Evolutionary conservation across 306 rosid species (phyloP), one percentile per base, ranked within the genome.

Genomic region (Prunus padus): DNA sequence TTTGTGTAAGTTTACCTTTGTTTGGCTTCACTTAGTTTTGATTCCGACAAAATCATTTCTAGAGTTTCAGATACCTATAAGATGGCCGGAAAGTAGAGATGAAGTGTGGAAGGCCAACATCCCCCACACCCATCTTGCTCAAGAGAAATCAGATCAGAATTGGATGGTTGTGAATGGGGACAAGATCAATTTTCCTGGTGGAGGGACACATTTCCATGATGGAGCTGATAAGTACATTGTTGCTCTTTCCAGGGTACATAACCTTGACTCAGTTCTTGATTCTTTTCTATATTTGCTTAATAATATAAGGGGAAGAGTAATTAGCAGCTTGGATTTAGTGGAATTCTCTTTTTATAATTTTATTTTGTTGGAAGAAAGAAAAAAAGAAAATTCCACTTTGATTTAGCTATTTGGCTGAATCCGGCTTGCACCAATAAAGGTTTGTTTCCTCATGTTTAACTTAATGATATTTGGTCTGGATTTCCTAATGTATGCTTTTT

Each of bases 31-130:
- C 40, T 16, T 84, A 4, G 75, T 67, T 78, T 78, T 88, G 82
- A 77, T 82, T 78, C 84, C 49, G 15, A 67, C 57, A 59, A 56
- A 55, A 40, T 70, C 40, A 22, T 75, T 69, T 60, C 31, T 80
- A 82, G 87, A 78, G 65, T 76, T 81, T 88, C 85, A 88, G 92
- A 82, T 88, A 26, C 85, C 89, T 63, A 76, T 88, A 45, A 83
- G 89, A 46, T 88, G 92, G 92, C 92, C 92, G 5, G 82, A 61
- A 13, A 88, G 92, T 74, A 83, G 92, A 77, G 92, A 88, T 40
- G 92, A 85, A 82, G 92, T 88, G 74, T 88, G 92, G 92, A 88
- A 83, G 86, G 89, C 84, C n/a, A 88, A 88, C 82, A 88, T 88
- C 65, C 92, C 92, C 5, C 89, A 88, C 60, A 88, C 92, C 0